Base-by-base conservation (phyloP, 192 early-diverging fungal species). In the Backusella sp. region DNA sequence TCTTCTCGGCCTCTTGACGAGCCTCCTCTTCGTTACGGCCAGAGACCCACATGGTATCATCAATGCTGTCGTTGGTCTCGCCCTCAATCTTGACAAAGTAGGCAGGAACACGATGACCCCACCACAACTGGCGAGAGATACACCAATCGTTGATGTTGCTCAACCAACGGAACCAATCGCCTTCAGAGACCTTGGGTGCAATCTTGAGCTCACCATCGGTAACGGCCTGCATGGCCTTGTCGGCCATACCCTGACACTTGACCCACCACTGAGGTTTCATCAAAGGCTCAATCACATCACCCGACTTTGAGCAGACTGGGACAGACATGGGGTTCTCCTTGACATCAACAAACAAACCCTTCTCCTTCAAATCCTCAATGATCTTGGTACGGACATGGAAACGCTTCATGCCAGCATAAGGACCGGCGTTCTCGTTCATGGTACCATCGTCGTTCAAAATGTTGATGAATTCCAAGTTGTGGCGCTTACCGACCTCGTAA, bases 211-310 rank as follows among this genome's bases (percentile, higher is more conserved):
- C 87, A 21, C 95, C 96, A 52, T 91, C 86, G 52, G 84, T 86
- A 41, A 96, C 97, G 32, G 92, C 96, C 73, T 86, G 75, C 73
- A 94, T 87, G 17, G 98, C 97, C 2, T 91, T 90, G 14, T 81
- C 80, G 14, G 97, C 96, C 89, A 99, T 95, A 39, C 84, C 89
- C 79, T 94, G 88, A 88, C 94, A 96, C 86, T 89, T 90, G 36
- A 98, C 94, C 95, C 96, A 99, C 98, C 98, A 99, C 83, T 99
- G 98, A 44, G 98, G 98, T 88, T 98, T 99, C 91, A 99, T 91
- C 70, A 98, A 82, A 8, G 97, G 97, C 84, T 99, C 98, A 42
- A 98, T 98, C 69, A 99, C 86, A 84, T 99, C 98, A 44, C 91
- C 90, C 28, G 97, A 95, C 83, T 96, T 91, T 70, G 36, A 21